Conservation (phyloP, 1,284 basidiomycete species). For the Spongispora temasekensis region DNA sequence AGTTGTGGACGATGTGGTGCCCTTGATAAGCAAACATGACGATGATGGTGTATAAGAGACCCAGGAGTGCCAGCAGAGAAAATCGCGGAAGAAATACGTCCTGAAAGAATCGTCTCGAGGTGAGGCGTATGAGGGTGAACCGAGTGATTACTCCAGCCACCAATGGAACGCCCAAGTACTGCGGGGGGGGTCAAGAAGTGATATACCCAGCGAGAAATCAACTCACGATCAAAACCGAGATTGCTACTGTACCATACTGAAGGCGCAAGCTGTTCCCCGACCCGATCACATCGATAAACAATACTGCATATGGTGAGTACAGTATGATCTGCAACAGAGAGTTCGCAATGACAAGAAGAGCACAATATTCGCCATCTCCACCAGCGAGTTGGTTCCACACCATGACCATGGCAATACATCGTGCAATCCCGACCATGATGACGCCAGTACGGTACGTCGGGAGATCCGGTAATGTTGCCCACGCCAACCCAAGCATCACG, state of each 20-base stretch:
- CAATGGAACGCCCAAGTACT: slow-evolving; percentile 77
- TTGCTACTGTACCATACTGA: slow-evolving; percentile 69
- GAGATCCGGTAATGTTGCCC: slow-evolving; percentile 83
- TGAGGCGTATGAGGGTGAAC: slow-evolving; percentile 51
- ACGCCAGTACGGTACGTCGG: slow-evolving; percentile 63
- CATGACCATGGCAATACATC: slow-evolving; percentile 81
- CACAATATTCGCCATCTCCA: slow-evolving; percentile 79
- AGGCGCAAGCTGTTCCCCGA: slow-evolving; percentile 49
- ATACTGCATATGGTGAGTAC: slow-evolving; percentile 74
- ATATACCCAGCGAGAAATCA: background rate
- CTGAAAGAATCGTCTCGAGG: slow-evolving; percentile 52
- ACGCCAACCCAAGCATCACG: slow-evolving; percentile 82
- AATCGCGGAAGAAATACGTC: slow-evolving; percentile 68
- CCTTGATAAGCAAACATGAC: slow-evolving; percentile 76
- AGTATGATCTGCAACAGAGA: slow-evolving; percentile 74
- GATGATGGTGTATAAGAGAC: slow-evolving; percentile 76
- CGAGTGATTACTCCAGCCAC: slow-evolving; percentile 72
- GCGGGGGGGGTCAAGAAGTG: background rate
- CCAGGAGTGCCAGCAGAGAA: slow-evolving; percentile 70
- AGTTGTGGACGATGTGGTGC: slow-evolving; percentile 47
- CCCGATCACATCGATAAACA: slow-evolving; percentile 79
- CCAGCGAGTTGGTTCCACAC: slow-evolving; percentile 83
- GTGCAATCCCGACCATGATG: slow-evolving; percentile 55
- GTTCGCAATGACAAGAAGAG: slow-evolving; percentile 66
- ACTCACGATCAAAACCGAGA: slow-evolving; percentile 73